Conservation (phyloP, 2,329 filamentous ascomycete species). For the Paecilomyces sp. region DNA sequence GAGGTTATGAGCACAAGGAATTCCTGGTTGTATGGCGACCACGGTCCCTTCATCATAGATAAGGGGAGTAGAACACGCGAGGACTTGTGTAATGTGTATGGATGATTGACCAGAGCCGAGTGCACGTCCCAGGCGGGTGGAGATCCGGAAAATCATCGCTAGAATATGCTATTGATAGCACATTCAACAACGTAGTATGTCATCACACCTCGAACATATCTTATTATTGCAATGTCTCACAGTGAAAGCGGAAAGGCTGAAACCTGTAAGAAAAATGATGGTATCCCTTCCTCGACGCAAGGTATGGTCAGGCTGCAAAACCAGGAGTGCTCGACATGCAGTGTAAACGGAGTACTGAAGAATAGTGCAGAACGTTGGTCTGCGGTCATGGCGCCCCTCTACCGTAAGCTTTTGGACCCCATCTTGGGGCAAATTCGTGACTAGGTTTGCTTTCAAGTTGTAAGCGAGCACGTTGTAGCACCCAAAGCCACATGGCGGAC, state of each 20-base stretch:
- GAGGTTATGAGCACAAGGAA: neutral
- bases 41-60: neutral
- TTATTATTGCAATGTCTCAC: neutral
- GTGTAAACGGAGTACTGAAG: neutral
- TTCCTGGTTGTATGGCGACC: neutral
- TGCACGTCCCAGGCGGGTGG: neutral
- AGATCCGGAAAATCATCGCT: neutral
- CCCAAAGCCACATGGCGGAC: neutral
- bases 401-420: neutral
- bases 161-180: neutral
- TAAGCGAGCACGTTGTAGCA: neutral
- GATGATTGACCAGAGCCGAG: neutral
- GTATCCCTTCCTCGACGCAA: neutral
- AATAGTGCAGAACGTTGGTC: neutral
- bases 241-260: neutral
- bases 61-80: neutral
- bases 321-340: neutral
- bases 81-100: neutral
- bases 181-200: neutral
- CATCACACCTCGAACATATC: too few relatives aligned
- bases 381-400: neutral
- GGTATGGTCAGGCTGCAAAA: neutral
- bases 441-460: neutral
- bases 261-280: neutral
- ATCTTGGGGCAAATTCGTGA: neutral